Evolutionary conservation across 2,329 filamentous ascomycete species (phyloP).

Genomic region (Neonectria hederae): DNA sequence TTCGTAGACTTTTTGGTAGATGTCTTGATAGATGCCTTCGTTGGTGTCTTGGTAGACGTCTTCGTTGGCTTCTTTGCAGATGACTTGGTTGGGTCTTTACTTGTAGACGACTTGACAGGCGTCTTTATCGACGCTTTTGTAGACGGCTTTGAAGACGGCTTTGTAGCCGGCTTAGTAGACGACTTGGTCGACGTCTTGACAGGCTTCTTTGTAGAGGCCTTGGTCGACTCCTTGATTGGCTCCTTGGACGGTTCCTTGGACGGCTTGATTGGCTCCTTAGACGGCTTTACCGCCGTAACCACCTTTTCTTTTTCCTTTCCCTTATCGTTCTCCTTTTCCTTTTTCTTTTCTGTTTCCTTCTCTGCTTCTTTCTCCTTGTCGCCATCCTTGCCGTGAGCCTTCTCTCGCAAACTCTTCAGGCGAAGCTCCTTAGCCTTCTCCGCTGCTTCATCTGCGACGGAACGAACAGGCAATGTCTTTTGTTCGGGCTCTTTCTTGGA

Average conservation of each 20-base stretch:
- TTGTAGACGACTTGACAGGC: background rate
- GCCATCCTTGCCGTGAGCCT: slow-evolving; percentile 60
- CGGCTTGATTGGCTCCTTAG: too few species aligned
- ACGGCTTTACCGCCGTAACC: background rate
- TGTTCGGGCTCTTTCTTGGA: slow-evolving; percentile 40
- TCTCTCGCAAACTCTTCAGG: slow-evolving; percentile 62
- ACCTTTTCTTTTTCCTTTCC: background rate
- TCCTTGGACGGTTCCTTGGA: too few species aligned
- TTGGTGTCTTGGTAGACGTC: background rate
- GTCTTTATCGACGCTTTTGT: background rate
- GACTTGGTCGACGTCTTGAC: too few species aligned
- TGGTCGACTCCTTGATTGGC: too few species aligned
- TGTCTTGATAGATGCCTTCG: background rate
- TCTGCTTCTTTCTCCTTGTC: slow-evolving; percentile 21
- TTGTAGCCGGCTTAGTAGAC: background rate
- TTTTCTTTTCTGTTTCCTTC: slow-evolving; percentile 4
- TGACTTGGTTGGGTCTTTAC: too few species aligned
- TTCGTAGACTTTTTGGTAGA: background rate
- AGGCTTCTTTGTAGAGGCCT: too few species aligned
- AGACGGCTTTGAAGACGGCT: background rate
- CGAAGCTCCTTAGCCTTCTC: slow-evolving; percentile 69
- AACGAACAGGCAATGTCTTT: slow-evolving; percentile 57
- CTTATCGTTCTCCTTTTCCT: background rate
- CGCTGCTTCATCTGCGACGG: slow-evolving; percentile 72
- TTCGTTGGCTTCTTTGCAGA: background rate